These are phyloP conservation scores for Rhytidhysteron rufulum DNA, from an alignment of 2,329 filamentous ascomycete species.

Conservation along the genomic window DNA sequence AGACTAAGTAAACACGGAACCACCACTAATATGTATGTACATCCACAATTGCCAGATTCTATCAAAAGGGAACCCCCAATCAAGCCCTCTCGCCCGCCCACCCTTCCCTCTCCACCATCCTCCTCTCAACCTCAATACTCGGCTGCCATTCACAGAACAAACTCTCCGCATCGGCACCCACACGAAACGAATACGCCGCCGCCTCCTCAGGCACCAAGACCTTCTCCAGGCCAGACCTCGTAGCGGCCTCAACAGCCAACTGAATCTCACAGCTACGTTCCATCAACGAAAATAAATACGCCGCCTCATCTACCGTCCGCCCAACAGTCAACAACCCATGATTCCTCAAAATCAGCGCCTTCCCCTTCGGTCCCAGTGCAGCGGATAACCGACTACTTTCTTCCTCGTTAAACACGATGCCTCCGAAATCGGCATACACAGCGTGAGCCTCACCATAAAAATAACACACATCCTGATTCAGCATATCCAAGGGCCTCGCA, in stretches of 20 bases:
- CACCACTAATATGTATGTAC: too few species aligned
- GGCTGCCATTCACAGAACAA: slow-evolving; percentile 49
- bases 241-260: slow-evolving; percentile 64
- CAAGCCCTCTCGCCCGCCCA: too few species aligned
- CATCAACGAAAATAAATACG: slow-evolving; percentile 64
- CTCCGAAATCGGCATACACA: slow-evolving; percentile 63
- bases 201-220: slow-evolving; percentile 55
- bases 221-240: slow-evolving; percentile 50
- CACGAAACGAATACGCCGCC: slow-evolving; percentile 51
- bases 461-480: slow-evolving; percentile 64
- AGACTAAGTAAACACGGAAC: too few species aligned
- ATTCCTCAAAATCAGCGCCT: slow-evolving; percentile 64
- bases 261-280: slow-evolving; percentile 68
- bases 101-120: slow-evolving; percentile 20
- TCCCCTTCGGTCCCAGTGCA: slow-evolving; percentile 59
- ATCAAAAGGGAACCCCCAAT: too few species aligned
- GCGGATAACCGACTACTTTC: slow-evolving; percentile 63
- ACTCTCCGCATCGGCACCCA: slow-evolving; percentile 45
- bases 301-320: slow-evolving; percentile 68
- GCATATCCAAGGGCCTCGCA: slow-evolving; percentile 63
- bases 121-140: slow-evolving; percentile 45
- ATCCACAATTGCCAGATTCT: too few species aligned
- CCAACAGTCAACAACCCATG: slow-evolving; percentile 68
- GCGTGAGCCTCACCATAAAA: slow-evolving; percentile 62
- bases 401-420: slow-evolving; percentile 58